Evolutionary conservation across 2,329 filamentous ascomycete species (phyloP), one percentile per base, ranked within the genome.

Genomic region (Mollisiaceae sp.): DNA sequence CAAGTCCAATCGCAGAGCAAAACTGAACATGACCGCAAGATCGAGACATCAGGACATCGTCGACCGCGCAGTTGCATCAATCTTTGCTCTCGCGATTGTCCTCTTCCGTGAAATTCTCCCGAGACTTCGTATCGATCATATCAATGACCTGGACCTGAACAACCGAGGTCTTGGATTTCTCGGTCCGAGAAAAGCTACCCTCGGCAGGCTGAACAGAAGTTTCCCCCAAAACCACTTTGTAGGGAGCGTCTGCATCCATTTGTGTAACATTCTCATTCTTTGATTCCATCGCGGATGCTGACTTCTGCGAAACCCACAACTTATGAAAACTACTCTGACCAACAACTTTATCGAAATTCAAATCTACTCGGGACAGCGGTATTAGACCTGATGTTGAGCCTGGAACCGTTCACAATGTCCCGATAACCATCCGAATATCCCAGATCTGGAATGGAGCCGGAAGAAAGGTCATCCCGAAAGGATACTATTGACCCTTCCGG

Each of bases 401-500:
- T 54, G 22, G 8, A 27, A 18, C 50, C 14, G 12, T 35, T 35
- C 27, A 2, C 50, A 54, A 54, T 54, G 24, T 35, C 50, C 50
- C 50, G 11, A 18, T 12, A 15, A 8, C 24, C 2, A 54, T n/a
- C 50, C 12, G 22, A 5, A 32, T 8, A 32, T 54, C 14, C 50
- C 14, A 18, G 24, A 54, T 6, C 24, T 18, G 24, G 11, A n/a
- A 35, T 32, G 50, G 50, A 54, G 22, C 18, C 57, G 64, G 39
- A 57, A 66, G 52, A 58, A 62, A 35, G 41, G 63, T 57, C 55
- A 45, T 47, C 24, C 27, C 24, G 22, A 54, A 27, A 36, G 32
- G 52, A 43, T 54, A 20, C 41, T 66, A 69, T 66, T 74, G 62
- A 45, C 64, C 64, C 65, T 71, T 74, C 55, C 72, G 66, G 36